These are phyloP conservation scores for Drechmeria coniospora DNA, from an alignment of 2,329 filamentous ascomycete genomes.

Conservation along the genomic window DNA sequence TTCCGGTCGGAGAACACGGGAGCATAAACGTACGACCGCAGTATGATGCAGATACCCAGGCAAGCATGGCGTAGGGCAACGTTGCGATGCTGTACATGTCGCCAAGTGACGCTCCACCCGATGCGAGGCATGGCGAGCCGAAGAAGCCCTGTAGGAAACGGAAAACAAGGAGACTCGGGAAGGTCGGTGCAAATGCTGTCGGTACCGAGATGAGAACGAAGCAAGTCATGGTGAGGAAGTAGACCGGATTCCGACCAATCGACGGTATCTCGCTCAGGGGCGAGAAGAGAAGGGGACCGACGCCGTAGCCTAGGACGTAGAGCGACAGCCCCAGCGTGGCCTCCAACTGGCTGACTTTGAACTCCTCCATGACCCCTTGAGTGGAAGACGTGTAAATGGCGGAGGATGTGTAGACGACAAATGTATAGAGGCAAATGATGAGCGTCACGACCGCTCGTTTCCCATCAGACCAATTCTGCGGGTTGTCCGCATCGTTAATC, in stretches of 20 bases:
- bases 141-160: conserved; percentile 53
- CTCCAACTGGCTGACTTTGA: conserved; percentile 28
- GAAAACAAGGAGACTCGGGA: conserved; percentile 38
- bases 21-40: too few relatives aligned
- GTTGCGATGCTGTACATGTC: conserved; percentile 39
- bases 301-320: conserved; percentile 31
- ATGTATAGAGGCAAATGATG: conserved; percentile 31
- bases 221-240: conserved; percentile 39
- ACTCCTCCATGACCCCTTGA: conserved; percentile 20
- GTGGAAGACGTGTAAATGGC: background rate
- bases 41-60: conserved; percentile 47
- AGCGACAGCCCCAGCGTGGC: conserved; percentile 38
- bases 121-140: conserved; percentile 48
- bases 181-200: conserved; percentile 35
- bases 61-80: conserved; percentile 41
- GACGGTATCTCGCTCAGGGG: conserved; percentile 42
- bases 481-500: conserved; percentile 34
- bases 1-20: too few relatives aligned
- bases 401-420: background rate
- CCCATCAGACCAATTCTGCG: conserved; percentile 29
- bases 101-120: conserved; percentile 32
- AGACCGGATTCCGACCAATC: conserved; percentile 41
- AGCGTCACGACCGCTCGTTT: conserved; percentile 21
- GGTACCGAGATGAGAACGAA: conserved; percentile 41
- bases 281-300: conserved; percentile 36